phyloP scores from a whole-genome alignment of 1,284 basidiomycete species.

The Cryptococcus hybrid region DNA sequence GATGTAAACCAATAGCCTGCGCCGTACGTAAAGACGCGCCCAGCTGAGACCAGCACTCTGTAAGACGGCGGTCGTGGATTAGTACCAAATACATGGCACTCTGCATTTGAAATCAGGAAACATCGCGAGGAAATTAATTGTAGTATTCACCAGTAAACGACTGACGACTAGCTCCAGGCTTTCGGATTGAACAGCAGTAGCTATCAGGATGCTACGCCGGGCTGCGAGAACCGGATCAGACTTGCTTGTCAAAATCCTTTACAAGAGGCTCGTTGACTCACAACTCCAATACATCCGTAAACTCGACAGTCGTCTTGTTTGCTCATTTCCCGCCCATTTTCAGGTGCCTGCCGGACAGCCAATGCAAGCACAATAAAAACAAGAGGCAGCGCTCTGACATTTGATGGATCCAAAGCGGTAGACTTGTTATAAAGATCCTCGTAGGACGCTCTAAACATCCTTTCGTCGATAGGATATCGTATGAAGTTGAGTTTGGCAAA shows the following conservation, averaged over 20 bases:
- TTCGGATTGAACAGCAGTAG: constrained; percentile 86
- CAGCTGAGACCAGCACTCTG: constrained; percentile 91
- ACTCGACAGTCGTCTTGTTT: constrained; percentile 70
- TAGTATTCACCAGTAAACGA: constrained; percentile 66
- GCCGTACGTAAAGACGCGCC: constrained; percentile 90
- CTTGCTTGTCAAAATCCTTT: background rate
- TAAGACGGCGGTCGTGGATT: constrained; percentile 50
- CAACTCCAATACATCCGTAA: constrained; percentile 92
- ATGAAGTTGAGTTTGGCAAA: constrained; percentile 77
- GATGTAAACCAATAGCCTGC: constrained; percentile 87
- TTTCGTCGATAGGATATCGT: constrained; percentile 87
- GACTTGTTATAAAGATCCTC: constrained; percentile 73
- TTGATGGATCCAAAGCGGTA: constrained; percentile 70
- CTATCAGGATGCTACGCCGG: constrained; percentile 77
- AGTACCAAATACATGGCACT: constrained; percentile 88
- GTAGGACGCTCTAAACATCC: constrained; percentile 77
- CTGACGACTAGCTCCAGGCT: constrained; percentile 86
- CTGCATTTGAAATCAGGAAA: constrained; percentile 48
- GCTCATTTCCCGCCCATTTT: constrained; percentile 75
- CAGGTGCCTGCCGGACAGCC: constrained; percentile 78
- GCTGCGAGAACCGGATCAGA: constrained; percentile 55
- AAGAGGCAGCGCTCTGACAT: constrained; percentile 83
- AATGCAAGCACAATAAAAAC: constrained; percentile 93
- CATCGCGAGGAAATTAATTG: background rate
- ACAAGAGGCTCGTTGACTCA: constrained; percentile 51